A percentile compares a stretch with the other conserved stretches of the same genome.
Conservation (phyloP, 768 basidiomycete genomes). For the Pisolithus orientalis region DNA sequence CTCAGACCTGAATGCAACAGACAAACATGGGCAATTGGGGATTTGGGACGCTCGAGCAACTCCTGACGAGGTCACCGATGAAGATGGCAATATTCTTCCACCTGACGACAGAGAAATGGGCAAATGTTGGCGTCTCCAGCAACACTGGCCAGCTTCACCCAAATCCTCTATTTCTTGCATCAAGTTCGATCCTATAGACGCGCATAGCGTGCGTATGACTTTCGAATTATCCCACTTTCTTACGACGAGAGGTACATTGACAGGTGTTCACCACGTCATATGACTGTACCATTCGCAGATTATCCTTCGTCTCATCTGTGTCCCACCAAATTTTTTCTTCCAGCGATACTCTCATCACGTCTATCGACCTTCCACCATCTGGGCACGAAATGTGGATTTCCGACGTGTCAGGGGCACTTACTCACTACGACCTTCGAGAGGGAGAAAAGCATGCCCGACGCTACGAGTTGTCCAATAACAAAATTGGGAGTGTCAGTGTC, state of each 20-base stretch:
- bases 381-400: slow-evolving; percentile 86
- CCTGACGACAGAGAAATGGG: slow-evolving; percentile 51
- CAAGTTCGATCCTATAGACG: slow-evolving; percentile 69
- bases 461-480: slow-evolving; percentile 62
- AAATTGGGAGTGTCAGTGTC: slow-evolving; percentile 75
- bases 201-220: slow-evolving; percentile 52
- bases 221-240: background rate
- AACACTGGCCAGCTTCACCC: slow-evolving; percentile 78
- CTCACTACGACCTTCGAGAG: slow-evolving; percentile 72
- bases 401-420: slow-evolving; percentile 63
- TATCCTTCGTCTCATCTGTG: slow-evolving; percentile 67
- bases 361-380: slow-evolving; percentile 58
- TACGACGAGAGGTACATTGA: background rate
- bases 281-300: slow-evolving; percentile 67
- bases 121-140: slow-evolving; percentile 72
- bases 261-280: slow-evolving; percentile 81
- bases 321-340: slow-evolving; percentile 65
- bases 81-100: slow-evolving; percentile 46
- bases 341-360: slow-evolving; percentile 54
- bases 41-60: slow-evolving; percentile 83
- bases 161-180: slow-evolving; percentile 76
- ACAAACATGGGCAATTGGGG: slow-evolving; percentile 78
- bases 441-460: slow-evolving; percentile 46
- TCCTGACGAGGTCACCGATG: slow-evolving; percentile 57
- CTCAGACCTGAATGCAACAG: slow-evolving; percentile 31